Conservation (phyloP, 768 basidiomycete species). For the Daedaleopsis sinensis region DNA sequence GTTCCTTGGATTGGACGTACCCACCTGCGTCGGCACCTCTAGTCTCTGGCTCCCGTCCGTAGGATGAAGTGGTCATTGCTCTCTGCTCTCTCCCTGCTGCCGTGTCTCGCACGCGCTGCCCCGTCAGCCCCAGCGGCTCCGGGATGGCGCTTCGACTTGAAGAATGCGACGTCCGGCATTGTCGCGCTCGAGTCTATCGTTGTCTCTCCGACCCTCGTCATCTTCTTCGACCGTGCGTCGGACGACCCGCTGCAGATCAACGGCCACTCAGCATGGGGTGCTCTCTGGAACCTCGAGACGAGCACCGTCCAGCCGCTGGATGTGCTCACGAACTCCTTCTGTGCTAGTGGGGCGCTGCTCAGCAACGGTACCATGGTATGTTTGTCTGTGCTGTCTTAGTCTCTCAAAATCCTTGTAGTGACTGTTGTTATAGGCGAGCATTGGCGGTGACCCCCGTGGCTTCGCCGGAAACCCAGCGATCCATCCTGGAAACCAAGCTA, state of each 20-base stretch:
- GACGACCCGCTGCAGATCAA: conserved; percentile 76
- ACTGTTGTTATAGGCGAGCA: conserved; percentile 47
- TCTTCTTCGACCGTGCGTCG: conserved; percentile 84
- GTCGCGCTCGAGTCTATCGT: conserved; percentile 77
- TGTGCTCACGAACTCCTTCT: conserved; percentile 83
- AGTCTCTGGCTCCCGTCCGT: background rate
- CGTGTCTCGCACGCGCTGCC: background rate
- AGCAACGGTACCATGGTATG: conserved; percentile 71
- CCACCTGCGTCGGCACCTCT: background rate
- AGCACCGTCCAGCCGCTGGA: conserved; percentile 61
- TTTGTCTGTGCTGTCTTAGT: background rate
- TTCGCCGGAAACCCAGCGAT: conserved; percentile 61
- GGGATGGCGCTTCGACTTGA: conserved; percentile 32
- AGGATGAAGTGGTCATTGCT: conserved; percentile 10
- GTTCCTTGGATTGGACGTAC: conserved; percentile 6
- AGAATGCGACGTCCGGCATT: conserved; percentile 73
- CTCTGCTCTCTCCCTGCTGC: conserved; percentile 2
- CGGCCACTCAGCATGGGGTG: conserved; percentile 83
- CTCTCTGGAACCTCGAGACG: conserved; percentile 69
- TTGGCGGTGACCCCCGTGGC: conserved; percentile 82
- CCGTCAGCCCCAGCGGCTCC: conserved; percentile 15
- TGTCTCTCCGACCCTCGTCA: conserved; percentile 69
- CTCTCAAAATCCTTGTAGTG: background rate
- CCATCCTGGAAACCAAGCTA: conserved; percentile 76
- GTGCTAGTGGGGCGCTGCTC: conserved; percentile 79